Conservation (phyloP, 164 flowering plant species). For the Umbilicus rupestris region DNA sequence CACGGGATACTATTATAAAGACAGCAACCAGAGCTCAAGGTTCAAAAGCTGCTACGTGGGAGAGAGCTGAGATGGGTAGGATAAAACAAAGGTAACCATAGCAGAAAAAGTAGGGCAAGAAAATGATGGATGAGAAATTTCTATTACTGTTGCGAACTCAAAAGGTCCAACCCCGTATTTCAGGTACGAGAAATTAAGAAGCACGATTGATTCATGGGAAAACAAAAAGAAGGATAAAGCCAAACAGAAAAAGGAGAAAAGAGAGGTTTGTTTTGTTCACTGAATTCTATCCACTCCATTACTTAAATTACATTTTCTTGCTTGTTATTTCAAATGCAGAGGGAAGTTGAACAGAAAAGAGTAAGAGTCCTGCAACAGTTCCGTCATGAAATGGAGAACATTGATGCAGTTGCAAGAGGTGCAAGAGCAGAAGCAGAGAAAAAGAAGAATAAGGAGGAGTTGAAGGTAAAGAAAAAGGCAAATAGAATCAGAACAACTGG, state of each 20-base stretch:
- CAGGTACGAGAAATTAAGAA: slow-evolving; percentile 28
- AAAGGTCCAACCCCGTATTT: neutral
- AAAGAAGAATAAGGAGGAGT: slow-evolving; percentile 32
- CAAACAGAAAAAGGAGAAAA: slow-evolving; percentile 14
- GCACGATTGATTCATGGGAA: slow-evolving; percentile 31
- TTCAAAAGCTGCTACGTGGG: slow-evolving; percentile 42
- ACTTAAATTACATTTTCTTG: neutral
- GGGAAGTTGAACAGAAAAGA: slow-evolving; percentile 27
- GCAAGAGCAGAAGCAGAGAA: slow-evolving; percentile 43
- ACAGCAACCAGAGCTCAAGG: slow-evolving; percentile 13
- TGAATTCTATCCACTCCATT: too few relatives aligned
- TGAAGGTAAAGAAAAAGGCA: slow-evolving; percentile 44
- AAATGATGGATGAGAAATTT: too few relatives aligned
- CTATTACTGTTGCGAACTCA: too few relatives aligned
- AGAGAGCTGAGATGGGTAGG: slow-evolving; percentile 34
- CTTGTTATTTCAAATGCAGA: slow-evolving; percentile 21
- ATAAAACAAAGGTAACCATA: slow-evolving; percentile 29
- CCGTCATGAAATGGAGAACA: slow-evolving; percentile 20
- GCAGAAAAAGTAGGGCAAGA: neutral
- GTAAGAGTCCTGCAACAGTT: slow-evolving; percentile 22
- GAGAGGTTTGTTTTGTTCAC: slow-evolving; percentile 22
- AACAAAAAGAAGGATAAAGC: slow-evolving; percentile 25
- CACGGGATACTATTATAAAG: slow-evolving; percentile 2
- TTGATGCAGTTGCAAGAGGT: slow-evolving; percentile 31
- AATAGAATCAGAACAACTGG: slow-evolving; percentile 42